Evolutionary conservation across 108 stramenopile species (phyloP), one percentile per base, ranked within the genome.

Genomic region (Cyclotella kingstonii): DNA sequence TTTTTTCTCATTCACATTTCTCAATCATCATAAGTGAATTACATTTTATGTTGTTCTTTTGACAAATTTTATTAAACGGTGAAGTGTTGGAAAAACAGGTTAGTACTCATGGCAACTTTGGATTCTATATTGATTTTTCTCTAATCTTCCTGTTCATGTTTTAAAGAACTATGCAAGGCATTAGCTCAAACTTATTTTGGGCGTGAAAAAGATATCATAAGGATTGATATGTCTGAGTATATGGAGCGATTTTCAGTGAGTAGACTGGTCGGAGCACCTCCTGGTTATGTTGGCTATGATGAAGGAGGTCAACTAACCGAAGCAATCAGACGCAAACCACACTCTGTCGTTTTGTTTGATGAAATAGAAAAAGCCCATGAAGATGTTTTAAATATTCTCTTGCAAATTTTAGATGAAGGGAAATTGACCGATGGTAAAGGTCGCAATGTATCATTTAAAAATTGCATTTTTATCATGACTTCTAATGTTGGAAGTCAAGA

Each of bases 251-350:
- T 93, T 60, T 80, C 95, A 18, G 93, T 94, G 8, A 83, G 84
- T 63, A 78, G 95, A 44, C 78, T 95, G 58, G 82, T 96, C 17
- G 97, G 97, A 6, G 82, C 95, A 25, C 94, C 95, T 6, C 97
- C 95, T 12, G 96, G 96, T 40, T 89, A 89, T 44, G 84, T 89
- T 43, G 96, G 96, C 21, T 94, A 95, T 71, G 96, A 97, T 40
- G 89, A 96, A 62, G 96, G 96, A 27, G 97, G 97, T 28, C 95
- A 96, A 72, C 78, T 98, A 8, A 98, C 97, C 15, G 94, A 98
- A 61, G 95, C 95, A 14, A 90, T 96, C 15, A 70, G 94, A 22
- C 86, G 93, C 28, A 60, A 45, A 44, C 86, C 86, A 21, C 84
- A 87, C 47, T 84, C 84, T 8, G 86, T 87, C 36, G 76, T 87